Percentiles rank a stretch among this genome's conserved stretches.
These are phyloP conservation scores for Thelonectria discophora DNA, from an alignment of 2,329 filamentous ascomycete genomes.

Conservation along the genomic window DNA sequence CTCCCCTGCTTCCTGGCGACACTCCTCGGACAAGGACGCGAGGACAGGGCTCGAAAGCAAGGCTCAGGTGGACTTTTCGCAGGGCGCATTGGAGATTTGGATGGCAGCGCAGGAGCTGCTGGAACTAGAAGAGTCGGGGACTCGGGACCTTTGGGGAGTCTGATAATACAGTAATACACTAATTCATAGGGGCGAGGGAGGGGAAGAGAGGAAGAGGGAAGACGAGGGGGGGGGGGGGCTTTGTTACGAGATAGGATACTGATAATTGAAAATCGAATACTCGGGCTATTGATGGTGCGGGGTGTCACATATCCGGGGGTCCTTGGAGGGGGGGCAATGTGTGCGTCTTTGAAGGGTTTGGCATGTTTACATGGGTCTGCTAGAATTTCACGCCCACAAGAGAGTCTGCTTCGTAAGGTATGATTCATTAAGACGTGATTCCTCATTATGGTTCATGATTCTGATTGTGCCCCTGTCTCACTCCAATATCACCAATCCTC, in stretches of 20 bases:
- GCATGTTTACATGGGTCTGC: neutral
- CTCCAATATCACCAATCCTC: no score
- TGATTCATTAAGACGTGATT: no score
- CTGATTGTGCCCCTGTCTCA: no score
- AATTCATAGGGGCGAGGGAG: neutral
- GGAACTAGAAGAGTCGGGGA: constrained; percentile 30
- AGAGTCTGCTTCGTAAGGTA: no score
- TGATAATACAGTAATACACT: neutral
- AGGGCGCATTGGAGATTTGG: constrained; percentile 44
- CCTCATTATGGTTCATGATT: no score
- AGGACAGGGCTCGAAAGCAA: neutral
- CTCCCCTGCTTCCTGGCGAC: neutral
- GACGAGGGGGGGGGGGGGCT: neutral
- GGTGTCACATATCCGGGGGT: neutral
- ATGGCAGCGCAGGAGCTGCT: constrained; percentile 45
- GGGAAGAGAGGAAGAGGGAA: neutral
- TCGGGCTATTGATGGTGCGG: neutral
- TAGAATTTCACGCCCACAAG: no score
- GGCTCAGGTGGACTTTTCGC: constrained; percentile 24
- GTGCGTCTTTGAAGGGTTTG: neutral
- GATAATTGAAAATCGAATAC: constrained; percentile 4
- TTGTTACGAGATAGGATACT: constrained; percentile 11
- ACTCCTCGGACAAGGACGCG: neutral
- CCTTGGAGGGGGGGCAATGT: no score
- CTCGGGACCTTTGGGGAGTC: constrained; percentile 6